Conservation (phyloP, 202 grass and related monocot genomes). For the Zoysia matrella region DNA sequence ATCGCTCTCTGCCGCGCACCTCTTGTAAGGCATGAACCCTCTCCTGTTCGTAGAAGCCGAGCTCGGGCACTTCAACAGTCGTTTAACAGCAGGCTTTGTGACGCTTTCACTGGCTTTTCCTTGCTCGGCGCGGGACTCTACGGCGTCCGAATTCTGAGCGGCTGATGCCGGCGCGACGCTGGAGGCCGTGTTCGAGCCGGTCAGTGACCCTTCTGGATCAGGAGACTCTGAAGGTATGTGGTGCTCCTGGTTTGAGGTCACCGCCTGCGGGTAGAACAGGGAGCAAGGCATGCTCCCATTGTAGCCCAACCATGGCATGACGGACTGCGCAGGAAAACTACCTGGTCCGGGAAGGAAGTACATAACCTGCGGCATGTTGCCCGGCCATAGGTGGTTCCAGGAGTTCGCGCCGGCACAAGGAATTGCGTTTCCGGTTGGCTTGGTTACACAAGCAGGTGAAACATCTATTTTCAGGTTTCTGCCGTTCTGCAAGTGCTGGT, state of each 20-base stretch:
- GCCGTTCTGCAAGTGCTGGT: constrained; percentile 2
- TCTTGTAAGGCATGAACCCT: constrained; percentile 76
- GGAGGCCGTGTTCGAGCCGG: constrained; percentile 63
- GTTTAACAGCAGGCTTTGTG: not conserved
- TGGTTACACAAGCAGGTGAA: constrained; percentile 2
- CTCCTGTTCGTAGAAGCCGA: constrained; percentile 48
- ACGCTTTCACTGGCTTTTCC: constrained; percentile 37
- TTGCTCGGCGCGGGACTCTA: constrained; percentile 36
- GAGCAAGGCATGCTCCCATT: constrained; percentile 52
- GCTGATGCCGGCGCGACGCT: constrained; percentile 32
- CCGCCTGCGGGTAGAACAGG: constrained; percentile 52
- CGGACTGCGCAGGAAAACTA: constrained; percentile 38
- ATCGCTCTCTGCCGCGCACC: constrained; percentile 59
- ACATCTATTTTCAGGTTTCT: constrained; percentile 19
- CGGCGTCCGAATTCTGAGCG: constrained; percentile 41
- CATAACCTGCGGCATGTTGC: constrained; percentile 59
- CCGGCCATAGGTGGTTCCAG: constrained; percentile 49
- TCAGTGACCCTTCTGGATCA: constrained; percentile 65
- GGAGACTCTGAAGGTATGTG: constrained; percentile 17
- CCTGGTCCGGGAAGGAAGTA: constrained; percentile 47
- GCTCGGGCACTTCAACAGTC: constrained; percentile 50
- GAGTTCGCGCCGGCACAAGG: constrained; percentile 29
- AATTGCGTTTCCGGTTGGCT: constrained; percentile 12
- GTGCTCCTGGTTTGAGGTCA: constrained; percentile 17
- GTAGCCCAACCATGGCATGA: constrained; percentile 49